Evolutionary conservation across 768 basidiomycete species (phyloP).

Genomic region (Lactifluus piperatus): DNA sequence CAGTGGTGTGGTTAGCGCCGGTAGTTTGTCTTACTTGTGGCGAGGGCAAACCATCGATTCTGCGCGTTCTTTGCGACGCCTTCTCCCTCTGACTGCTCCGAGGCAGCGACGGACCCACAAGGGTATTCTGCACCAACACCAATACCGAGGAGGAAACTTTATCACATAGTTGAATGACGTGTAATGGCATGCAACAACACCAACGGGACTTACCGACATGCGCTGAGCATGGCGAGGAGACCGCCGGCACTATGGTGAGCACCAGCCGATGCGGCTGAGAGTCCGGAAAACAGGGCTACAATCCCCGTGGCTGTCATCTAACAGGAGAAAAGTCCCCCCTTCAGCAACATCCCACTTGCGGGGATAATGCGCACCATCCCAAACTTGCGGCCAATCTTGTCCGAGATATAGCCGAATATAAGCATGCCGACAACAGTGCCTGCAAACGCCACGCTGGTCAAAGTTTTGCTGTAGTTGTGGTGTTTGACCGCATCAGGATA

Average conservation of each 20-base stretch:
- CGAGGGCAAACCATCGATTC: slow-evolving; percentile 79
- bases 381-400: slow-evolving; percentile 66
- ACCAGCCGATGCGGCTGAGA: slow-evolving; percentile 78
- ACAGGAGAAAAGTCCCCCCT: neutral
- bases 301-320: slow-evolving; percentile 79
- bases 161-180: neutral
- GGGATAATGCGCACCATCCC: slow-evolving; percentile 63
- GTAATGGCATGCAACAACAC: neutral
- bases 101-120: slow-evolving; percentile 80
- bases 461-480: slow-evolving; percentile 51
- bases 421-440: slow-evolving; percentile 87
- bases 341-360: neutral
- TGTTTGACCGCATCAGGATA: slow-evolving; percentile 46
- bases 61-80: slow-evolving; percentile 72
- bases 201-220: slow-evolving; percentile 49
- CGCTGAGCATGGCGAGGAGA: slow-evolving; percentile 67
- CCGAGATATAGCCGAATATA: slow-evolving; percentile 71
- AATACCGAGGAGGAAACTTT: slow-evolving; percentile 79
- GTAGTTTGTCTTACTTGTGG: slow-evolving; percentile 57
- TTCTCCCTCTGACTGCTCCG: slow-evolving; percentile 83
- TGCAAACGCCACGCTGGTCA: slow-evolving; percentile 71
- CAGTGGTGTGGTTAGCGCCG: neutral
- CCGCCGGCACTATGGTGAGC: slow-evolving; percentile 63
- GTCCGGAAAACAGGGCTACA: slow-evolving; percentile 72
- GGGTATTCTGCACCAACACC: slow-evolving; percentile 88